Base-by-base conservation (phyloP, 2,329 filamentous ascomycete species). In the Diaporthe citrichinensis region DNA sequence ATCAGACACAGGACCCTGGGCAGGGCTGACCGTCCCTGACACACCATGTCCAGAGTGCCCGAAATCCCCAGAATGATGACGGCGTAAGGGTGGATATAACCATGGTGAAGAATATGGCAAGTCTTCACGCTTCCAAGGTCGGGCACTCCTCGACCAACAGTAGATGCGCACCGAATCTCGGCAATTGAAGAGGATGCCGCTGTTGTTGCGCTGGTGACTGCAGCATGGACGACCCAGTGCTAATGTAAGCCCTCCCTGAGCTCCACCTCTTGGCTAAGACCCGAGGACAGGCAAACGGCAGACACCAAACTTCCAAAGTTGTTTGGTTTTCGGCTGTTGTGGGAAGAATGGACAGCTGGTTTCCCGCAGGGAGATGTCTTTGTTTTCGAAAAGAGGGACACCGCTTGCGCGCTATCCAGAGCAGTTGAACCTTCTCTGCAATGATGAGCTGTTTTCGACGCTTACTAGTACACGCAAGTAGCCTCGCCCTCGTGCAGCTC, bases 1-100 rank as follows among this genome's bases (percentile, higher is more conserved):
- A n/a, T 53, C 23, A 53, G 46, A 39, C 23, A 25, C 6, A 7
- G 46, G 46, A 28, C 23, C 8, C 49, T 17, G 15, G 3, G 34
- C 15, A 39, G n/a, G 23, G 46, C 65, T 69, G 65, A 39, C 62
- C 25, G 31, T 55, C 49, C 20, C n/a, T 25, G 49, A 55, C 65
- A 69, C 6, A 14, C 25, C 46, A 9, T 69, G 46, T 23, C 15
- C n/a, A 53, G 34, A 6, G 23, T 55, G 34, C 8, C 34, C 25
- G 25, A 15, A 44, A 46, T 14, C 14, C n/a, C 39, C 1, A 46
- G 25, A 23, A 12, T 49, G 61, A 65, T 65, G n/a, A 46, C 39
- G 14, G 39, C 9, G 25, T 36, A 61, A 23, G 39, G 15, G 41
- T 65, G 25, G 15, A 20, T 31, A 65, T 14, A 49, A 34, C 15